Evolutionary conservation across 176 grass and related monocot genomes (phyloP).

Genomic region (Metroxylon sagu): DNA sequence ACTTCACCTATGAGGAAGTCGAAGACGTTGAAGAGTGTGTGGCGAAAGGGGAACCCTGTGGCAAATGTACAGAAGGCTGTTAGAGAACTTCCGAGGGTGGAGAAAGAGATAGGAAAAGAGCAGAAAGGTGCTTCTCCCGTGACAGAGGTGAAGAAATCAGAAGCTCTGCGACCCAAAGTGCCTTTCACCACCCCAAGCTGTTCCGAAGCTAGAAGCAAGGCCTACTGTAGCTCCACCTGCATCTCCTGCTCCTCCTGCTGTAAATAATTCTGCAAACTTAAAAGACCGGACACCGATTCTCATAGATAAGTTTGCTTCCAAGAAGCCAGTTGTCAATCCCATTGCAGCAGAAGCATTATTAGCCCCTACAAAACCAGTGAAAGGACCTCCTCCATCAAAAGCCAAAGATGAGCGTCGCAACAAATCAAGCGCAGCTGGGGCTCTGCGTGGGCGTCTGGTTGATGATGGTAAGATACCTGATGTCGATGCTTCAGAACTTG

Average conservation of each 20-base stretch:
- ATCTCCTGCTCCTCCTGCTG: constrained; percentile 15
- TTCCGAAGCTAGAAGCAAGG: constrained; percentile 31
- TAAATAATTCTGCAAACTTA: constrained; percentile 29
- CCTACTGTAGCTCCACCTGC: constrained; percentile 45
- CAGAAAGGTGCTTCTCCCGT: neutral
- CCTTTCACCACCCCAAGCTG: constrained; percentile 9
- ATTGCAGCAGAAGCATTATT: constrained; percentile 52
- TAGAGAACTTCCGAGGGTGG: constrained; percentile 45
- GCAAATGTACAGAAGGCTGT: constrained; percentile 45
- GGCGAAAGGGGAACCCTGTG: constrained; percentile 83
- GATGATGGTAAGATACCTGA: constrained; percentile 27
- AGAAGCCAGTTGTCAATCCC: constrained; percentile 53
- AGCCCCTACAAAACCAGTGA: constrained; percentile 51
- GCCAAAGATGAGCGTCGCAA: constrained; percentile 57
- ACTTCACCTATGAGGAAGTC: constrained; percentile 34
- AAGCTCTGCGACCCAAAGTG: constrained; percentile 20
- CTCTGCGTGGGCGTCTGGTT: constrained; percentile 29
- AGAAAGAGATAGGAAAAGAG: constrained; percentile 28
- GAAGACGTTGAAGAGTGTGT: constrained; percentile 75
- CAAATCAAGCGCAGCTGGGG: constrained; percentile 29
- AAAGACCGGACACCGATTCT: constrained; percentile 84
- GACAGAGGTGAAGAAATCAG: constrained; percentile 13
- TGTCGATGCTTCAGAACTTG: constrained; percentile 44
- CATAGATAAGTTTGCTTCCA: constrained; percentile 79
- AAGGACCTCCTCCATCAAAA: constrained; percentile 34